Conservation (phyloP, 768 basidiomycete species). For the Crassisporium funariophilum region DNA sequence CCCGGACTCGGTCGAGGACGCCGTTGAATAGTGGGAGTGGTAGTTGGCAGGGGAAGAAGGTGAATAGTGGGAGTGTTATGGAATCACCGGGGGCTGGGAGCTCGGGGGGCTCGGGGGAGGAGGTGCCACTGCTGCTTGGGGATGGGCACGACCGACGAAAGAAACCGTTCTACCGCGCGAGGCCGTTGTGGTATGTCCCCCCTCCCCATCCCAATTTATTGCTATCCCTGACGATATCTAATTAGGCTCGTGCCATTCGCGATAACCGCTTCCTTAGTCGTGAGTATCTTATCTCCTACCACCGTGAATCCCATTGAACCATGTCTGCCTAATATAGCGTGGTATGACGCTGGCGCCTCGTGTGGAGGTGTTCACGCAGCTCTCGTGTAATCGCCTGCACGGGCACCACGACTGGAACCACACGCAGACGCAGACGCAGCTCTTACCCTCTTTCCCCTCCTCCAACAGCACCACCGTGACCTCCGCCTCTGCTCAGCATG, state of each 20-base stretch:
- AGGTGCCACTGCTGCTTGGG: slow-evolving; percentile 17
- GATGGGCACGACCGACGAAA: slow-evolving; percentile 23
- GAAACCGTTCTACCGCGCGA: slow-evolving; percentile 54
- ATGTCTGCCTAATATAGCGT: slow-evolving; percentile 48
- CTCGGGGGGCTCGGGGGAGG: too few relatives aligned
- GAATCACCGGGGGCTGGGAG: slow-evolving; percentile 6
- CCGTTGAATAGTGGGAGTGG: too few relatives aligned
- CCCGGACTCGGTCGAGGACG: too few relatives aligned
- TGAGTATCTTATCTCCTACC: slow-evolving; percentile 39
- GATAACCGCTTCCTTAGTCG: slow-evolving; percentile 62
- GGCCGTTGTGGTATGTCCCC: slow-evolving; percentile 53
- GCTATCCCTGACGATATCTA: background rate
- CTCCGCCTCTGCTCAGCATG: slow-evolving; percentile 2
- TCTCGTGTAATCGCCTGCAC: slow-evolving; percentile 65
- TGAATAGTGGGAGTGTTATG: background rate
- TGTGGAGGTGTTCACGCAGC: slow-evolving; percentile 78
- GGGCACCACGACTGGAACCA: slow-evolving; percentile 46
- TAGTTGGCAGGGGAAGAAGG: too few relatives aligned
- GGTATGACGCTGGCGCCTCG: slow-evolving; percentile 84
- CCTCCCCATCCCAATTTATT: background rate
- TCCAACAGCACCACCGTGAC: slow-evolving; percentile 10
- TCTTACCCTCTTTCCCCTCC: too few relatives aligned
- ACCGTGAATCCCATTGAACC: slow-evolving; percentile 8
- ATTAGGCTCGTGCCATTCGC: slow-evolving; percentile 80
- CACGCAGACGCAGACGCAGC: slow-evolving; percentile 27